Conservation (phyloP, 139 green algal genomes). For the Raphidocelis subcapitata region DNA sequence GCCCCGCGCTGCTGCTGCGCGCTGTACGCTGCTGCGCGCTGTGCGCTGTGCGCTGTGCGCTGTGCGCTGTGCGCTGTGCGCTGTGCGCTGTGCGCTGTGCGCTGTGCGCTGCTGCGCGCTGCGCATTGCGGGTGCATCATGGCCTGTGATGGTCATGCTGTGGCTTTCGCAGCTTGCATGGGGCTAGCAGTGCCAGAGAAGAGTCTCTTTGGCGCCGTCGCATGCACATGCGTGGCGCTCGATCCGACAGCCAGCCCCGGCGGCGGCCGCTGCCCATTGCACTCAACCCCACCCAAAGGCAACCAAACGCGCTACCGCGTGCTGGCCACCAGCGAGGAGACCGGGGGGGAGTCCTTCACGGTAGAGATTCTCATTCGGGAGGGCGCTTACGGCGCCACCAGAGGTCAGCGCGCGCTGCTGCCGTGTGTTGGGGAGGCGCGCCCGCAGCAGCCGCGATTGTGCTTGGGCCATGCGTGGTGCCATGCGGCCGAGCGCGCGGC, state of each 20-base stretch:
- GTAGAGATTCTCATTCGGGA: constrained; percentile 12
- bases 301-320: constrained; percentile 28
- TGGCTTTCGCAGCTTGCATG: too few species aligned
- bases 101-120: background rate
- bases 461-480: background rate
- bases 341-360: constrained; percentile 22
- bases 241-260: too few species aligned
- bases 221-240: too few species aligned
- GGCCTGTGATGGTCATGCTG: too few species aligned
- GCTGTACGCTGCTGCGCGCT: too few species aligned
- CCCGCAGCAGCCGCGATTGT: background rate
- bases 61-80: background rate
- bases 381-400: constrained; percentile 10
- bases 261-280: too few species aligned
- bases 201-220: too few species aligned
- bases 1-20: too few species aligned
- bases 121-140: too few species aligned
- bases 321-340: constrained; percentile 16
- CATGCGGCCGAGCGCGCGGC: too few species aligned
- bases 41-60: background rate
- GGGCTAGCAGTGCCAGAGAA: too few species aligned
- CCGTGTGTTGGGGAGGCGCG: background rate
- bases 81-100: background rate
- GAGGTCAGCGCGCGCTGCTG: constrained; percentile 4
- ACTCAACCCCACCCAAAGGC: too few species aligned